Base-by-base conservation (phyloP, 129 eudicot species). In the Arctium lappa region DNA sequence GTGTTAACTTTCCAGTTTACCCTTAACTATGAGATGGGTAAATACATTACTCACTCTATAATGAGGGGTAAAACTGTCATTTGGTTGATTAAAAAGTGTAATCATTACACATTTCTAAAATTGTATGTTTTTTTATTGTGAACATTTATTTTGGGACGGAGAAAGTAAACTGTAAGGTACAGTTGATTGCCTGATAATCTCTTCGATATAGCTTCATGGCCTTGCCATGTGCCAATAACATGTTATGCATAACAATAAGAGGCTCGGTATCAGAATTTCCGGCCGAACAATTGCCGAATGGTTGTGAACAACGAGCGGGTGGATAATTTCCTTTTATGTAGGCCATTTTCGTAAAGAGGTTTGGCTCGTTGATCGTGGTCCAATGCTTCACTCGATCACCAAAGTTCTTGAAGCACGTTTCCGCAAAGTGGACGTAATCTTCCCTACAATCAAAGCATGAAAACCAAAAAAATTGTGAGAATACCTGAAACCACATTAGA, bases 321-420 rank as follows among this genome's bases (percentile, higher is more conserved):
- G 98, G 99, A 82, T 68, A 90, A 2, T 0, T 38, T 70, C 95
- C 98, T 9, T 30, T 75, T 30, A 62, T 68, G 44, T 91, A 93
- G 5, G 79, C 97, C 83, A 85, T 79, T 74, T 82, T 81, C 5
- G 91, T 80, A 22, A 84, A 82, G 15, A 91, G 53, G 79, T 96
- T 96, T 72, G 99, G 98, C 76, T 96, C 98, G 16, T 93, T 96
- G 76, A 96, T 91, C 1, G 94, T 88, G 31, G 62, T 62, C 98
- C 97, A 93, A 69, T 91, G 69, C 91, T 89, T 96, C 84, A 96
- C 98, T 33, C 97, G 92, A 63, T 96, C 93, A 37, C 91, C 98
- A 74, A 96, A 96, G 68, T 87, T 80, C 78, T 85, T 76, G 56
- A 93, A 93, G 79, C 98, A 96, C 13, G 82, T 89, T 82, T 90